A percentile compares a stretch with the other conserved stretches of the same genome.
Conservation (phyloP, 176 grass and related monocot species). For the Oryza punctata region DNA sequence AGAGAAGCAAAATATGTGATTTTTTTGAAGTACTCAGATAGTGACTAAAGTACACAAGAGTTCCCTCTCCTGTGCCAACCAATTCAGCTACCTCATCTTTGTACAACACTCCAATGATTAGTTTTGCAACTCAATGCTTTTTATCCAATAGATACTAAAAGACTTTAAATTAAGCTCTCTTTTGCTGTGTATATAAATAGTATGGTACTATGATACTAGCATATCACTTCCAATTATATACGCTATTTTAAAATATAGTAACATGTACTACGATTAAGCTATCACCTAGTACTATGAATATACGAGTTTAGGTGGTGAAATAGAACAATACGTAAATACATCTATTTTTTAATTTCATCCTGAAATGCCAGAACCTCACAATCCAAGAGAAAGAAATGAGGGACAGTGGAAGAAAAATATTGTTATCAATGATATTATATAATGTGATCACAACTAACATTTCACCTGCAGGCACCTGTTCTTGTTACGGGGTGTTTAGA, state of each 20-base stretch:
- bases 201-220: not conserved
- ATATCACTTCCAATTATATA: not conserved
- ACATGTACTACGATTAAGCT: no score
- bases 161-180: not conserved
- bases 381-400: no score
- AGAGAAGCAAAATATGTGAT: not conserved
- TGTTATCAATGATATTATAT: no score
- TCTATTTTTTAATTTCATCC: no score
- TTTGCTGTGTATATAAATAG: not conserved
- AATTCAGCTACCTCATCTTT: slow-evolving; percentile 29
- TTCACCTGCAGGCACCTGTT: not conserved
- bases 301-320: not conserved
- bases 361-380: no score
- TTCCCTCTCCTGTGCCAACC: slow-evolving; percentile 30
- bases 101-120: slow-evolving; percentile 22
- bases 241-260: no score
- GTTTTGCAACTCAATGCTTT: slow-evolving; percentile 5
- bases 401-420: no score
- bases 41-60: slow-evolving; percentile 39
- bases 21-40: not conserved
- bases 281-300: no score
- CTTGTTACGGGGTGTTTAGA: no score
- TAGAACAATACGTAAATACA: no score
- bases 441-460: not conserved
- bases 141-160: slow-evolving; percentile 20